Evolutionary conservation across 73 alveolate species (phyloP).

Genomic region (Paramecium octaurelia): DNA sequence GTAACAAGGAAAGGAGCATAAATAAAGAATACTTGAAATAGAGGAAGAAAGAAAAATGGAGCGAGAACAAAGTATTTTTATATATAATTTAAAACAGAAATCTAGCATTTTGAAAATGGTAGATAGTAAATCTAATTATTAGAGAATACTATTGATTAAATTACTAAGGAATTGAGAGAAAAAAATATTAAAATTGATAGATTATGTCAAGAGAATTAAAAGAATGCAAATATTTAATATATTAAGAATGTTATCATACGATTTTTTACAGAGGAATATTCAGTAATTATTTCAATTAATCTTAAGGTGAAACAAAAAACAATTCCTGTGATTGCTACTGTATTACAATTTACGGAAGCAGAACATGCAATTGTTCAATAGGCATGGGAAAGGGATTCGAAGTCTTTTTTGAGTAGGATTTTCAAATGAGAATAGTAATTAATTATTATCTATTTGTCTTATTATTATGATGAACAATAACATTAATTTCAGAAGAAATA

Average conservation of each 20-base stretch:
- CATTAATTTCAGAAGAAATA: background rate
- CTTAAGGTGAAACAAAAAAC: background rate
- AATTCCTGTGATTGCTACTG: constrained; percentile 22
- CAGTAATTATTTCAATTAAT: background rate
- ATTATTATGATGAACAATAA: background rate
- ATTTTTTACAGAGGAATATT: background rate
- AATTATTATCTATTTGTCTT: background rate
- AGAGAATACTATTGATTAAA: background rate
- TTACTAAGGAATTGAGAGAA: background rate
- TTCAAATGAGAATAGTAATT: background rate
- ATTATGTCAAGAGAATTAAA: background rate
- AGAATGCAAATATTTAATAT: constrained; percentile 24
- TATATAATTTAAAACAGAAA: background rate
- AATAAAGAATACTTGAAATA: background rate
- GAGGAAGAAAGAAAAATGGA: constrained; percentile 20
- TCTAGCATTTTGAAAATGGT: constrained; percentile 28
- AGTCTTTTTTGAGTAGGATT: constrained; percentile 10
- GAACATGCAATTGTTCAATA: background rate
- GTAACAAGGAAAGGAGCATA: background rate
- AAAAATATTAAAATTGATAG: background rate
- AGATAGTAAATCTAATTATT: constrained; percentile 10
- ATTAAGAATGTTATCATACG: background rate
- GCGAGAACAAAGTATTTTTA: background rate
- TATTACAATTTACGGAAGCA: background rate
- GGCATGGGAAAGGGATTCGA: background rate